Percentiles rank a stretch among this genome's conserved stretches.
Evolutionary conservation across 805 yeast genomes (phyloP).

Genomic region (Saccharomycopsis guyanensis): DNA sequence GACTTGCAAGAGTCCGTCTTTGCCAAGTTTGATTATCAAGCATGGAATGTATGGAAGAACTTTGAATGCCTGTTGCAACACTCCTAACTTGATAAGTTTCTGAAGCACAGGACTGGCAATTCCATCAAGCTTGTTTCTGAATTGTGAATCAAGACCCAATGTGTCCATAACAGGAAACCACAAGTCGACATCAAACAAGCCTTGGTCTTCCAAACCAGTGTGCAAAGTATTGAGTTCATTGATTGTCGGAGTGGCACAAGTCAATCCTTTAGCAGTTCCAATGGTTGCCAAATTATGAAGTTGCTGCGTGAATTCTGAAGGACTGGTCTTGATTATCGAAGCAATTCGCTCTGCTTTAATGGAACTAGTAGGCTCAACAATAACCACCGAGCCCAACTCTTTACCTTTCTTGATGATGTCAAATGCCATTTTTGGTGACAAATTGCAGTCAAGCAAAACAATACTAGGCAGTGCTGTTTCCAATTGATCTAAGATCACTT

Average conservation of each 20-base stretch:
- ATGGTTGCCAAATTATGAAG: not conserved
- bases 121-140: constrained; percentile 39
- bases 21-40: constrained; percentile 21
- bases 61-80: constrained; percentile 60
- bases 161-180: constrained; percentile 76
- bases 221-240: constrained; percentile 52
- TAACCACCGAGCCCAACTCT: constrained; percentile 27
- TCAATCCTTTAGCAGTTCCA: constrained; percentile 2
- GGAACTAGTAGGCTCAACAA: constrained; percentile 74
- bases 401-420: constrained; percentile 27
- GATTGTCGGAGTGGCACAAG: constrained; percentile 53
- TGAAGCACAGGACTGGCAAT: constrained; percentile 9
- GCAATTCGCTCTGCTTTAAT: constrained; percentile 51
- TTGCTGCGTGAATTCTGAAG: not conserved
- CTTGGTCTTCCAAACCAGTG: constrained; percentile 37
- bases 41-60: constrained; percentile 67
- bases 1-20: constrained; percentile 23
- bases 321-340: constrained; percentile 6
- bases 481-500: constrained; percentile 38
- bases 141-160: constrained; percentile 39
- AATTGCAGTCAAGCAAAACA: constrained; percentile 63
- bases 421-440: constrained; percentile 37
- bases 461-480: constrained; percentile 35
- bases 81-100: constrained; percentile 32
- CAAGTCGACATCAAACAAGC: constrained; percentile 40